Percentiles rank a stretch among this genome's conserved stretches.
These are phyloP conservation scores for Scalesia atractyloides DNA, from an alignment of 129 eudicot genomes.

Conservation along the genomic window DNA sequence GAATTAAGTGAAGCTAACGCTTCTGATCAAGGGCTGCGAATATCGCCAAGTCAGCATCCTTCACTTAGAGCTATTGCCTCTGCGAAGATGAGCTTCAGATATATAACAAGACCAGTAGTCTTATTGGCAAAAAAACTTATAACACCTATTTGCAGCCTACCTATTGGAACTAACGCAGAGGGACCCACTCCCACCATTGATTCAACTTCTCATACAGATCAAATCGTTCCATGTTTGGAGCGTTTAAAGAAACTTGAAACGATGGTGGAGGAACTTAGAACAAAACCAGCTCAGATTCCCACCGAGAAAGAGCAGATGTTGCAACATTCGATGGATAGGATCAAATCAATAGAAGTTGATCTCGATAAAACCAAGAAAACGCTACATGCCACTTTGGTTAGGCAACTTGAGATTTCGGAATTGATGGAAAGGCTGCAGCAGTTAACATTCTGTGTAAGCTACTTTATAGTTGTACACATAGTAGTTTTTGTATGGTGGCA, in stretches of 20 bases:
- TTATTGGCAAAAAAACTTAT: constrained; percentile 41
- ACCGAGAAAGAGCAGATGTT: constrained; percentile 78
- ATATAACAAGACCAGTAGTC: constrained; percentile 47
- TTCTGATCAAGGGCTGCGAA: constrained; percentile 29
- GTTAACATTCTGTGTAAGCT: constrained; percentile 60
- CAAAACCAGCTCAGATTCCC: constrained; percentile 66
- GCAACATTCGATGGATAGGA: constrained; percentile 73
- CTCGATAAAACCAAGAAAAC: constrained; percentile 83
- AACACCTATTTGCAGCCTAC: constrained; percentile 38
- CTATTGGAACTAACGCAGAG: constrained; percentile 41
- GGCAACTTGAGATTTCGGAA: constrained; percentile 65
- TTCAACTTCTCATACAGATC: constrained; percentile 34
- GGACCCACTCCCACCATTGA: constrained; percentile 31
- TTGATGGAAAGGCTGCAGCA: constrained; percentile 58
- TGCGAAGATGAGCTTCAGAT: constrained; percentile 54
- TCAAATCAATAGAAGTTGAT: constrained; percentile 78
- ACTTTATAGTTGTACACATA: not conserved
- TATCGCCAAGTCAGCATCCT: constrained; percentile 30
- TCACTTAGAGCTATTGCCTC: not conserved
- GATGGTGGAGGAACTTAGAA: constrained; percentile 60
- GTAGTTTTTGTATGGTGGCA: not conserved
- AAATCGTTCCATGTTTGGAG: constrained; percentile 60
- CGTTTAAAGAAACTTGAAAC: constrained; percentile 72
- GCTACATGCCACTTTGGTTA: constrained; percentile 63
- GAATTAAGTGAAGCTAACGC: constrained; percentile 28